These are phyloP conservation scores for Pichia norvegensis DNA, from an alignment of 1,139 yeast species.

Conservation along the genomic window DNA sequence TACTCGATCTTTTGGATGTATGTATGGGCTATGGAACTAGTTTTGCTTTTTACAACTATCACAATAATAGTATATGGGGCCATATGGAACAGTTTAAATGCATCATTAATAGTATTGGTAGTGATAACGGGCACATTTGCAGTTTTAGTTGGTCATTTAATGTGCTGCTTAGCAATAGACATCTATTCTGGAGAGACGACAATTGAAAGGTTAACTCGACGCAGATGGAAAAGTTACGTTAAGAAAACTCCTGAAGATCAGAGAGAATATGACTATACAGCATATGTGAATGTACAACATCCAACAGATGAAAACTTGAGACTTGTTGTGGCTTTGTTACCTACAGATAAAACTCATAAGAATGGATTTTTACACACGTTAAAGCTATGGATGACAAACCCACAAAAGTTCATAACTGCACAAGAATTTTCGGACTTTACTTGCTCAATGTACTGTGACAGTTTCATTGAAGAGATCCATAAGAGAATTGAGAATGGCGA, in stretches of 20 bases:
- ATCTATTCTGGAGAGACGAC: constrained; percentile 12
- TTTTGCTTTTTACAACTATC: constrained; percentile 26
- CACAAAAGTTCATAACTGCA: constrained; percentile 6
- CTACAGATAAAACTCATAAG: constrained; percentile 23
- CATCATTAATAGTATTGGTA: constrained; percentile 11
- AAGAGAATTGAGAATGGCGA: constrained; percentile 17
- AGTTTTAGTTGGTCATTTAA: constrained; percentile 6
- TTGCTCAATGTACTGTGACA: constrained; percentile 10
- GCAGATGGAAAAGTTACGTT: constrained; percentile 10
- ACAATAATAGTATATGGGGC: constrained; percentile 17
- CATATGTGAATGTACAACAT: constrained; percentile 22
- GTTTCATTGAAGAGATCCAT: constrained; percentile 14
- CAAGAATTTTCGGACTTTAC: constrained; percentile 22
- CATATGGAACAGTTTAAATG: constrained; percentile 23
- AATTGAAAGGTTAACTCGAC: constrained; percentile 9
- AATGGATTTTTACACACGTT: constrained; percentile 24
- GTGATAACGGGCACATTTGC: constrained; percentile 2
- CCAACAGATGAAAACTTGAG: constrained; percentile 16
- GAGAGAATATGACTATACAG: constrained; percentile 11
- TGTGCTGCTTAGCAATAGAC: background rate
- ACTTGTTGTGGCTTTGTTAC: constrained; percentile 20
- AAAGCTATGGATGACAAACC: constrained; percentile 14
- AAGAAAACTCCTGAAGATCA: constrained; percentile 3
- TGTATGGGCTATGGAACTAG: constrained; percentile 31
- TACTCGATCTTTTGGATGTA: constrained; percentile 47